phyloP scores from a whole-genome alignment of 2,329 filamentous ascomycete species.

The Ceratocystis diversiconidia region DNA sequence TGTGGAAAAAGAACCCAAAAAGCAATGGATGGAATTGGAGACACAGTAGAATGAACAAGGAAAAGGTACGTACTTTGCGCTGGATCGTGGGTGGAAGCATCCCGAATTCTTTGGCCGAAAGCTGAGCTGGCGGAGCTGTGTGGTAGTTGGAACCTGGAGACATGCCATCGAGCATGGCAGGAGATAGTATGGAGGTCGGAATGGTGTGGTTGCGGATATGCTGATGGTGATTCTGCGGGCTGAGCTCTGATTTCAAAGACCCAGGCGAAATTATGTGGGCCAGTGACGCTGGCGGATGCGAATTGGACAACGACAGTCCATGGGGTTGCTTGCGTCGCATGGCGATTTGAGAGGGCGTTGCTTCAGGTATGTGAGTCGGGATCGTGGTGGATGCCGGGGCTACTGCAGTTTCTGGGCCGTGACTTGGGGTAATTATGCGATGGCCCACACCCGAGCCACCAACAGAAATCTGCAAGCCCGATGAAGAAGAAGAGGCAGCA shows the following conservation, averaged over 20 bases:
- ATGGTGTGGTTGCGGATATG: slow-evolving; percentile 8
- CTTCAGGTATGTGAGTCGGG: not conserved
- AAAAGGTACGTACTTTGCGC: slow-evolving; percentile 20
- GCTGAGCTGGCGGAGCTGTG: slow-evolving; percentile 9
- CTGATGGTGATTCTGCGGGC: not conserved
- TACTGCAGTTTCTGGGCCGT: not conserved
- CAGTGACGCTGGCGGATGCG: slow-evolving; percentile 2
- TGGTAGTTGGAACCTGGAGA: not conserved
- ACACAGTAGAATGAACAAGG: slow-evolving; percentile 2
- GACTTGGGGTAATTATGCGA: not conserved
- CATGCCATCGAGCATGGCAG: slow-evolving; percentile 9
- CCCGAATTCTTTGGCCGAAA: slow-evolving; percentile 18
- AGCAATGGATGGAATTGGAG: not conserved
- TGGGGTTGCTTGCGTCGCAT: not conserved
- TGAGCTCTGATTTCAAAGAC: not conserved
- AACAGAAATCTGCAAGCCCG: not conserved
- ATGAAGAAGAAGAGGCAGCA: not conserved
- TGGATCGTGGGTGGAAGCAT: slow-evolving; percentile 19
- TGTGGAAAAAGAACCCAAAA: not conserved
- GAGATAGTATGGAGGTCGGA: slow-evolving; percentile 11
- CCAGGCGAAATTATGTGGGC: not conserved
- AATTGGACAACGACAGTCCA: not conserved
- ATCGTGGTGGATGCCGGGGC: not conserved
- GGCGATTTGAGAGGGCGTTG: not conserved
- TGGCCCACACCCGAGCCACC: not conserved